Base-by-base conservation (phyloP, 495 filamentous ascomycete genomes). In the Bacidia rubella region DNA sequence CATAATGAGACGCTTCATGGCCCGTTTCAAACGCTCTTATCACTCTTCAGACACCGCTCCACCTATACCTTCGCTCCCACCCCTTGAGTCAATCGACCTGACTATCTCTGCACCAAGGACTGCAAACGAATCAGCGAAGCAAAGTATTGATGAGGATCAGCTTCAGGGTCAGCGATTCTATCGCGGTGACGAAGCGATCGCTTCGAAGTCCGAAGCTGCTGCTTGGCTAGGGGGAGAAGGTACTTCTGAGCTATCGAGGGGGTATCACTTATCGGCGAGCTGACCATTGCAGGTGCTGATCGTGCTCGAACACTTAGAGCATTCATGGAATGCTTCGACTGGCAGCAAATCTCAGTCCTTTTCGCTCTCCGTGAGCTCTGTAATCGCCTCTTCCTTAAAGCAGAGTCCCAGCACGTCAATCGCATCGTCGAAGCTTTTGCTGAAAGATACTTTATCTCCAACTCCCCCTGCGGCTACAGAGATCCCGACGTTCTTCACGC, bases 381-480 rank as follows among this genome's bases (percentile, higher is more conserved):
- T 63, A 71, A 74, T 41, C 81, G 85, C 22, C 70, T 97, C n/a
- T 74, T 92, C 19, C 70, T 99, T 41, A 85, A 85, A 61, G 92
- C 86, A 22, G 92, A 99, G 69, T 93, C 89, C 20, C 92, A 99
- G 67, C 92, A 99, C 65, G 84, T 99, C 9, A 93, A 97, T 61
- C 82, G 92, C 3, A 89, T 99, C 29, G 67, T 99, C 59, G 85
- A 89, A 62, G 82, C 85, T 17, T 89, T 97, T 59, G 83, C 90
- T 2, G 78, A 73, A 27, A 71, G 90, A 43, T 97, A 93, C 92
- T 96, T 89, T 63, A 79, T 85, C 60, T 97, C 90, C 68, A 99
- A 99, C 64, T 80, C 85, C 2, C 87, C 80, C 45, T 88, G 97
- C 65, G 90, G 90, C 35, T 99, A 97, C 76, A 97, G 92, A 65